Evolutionary conservation across 2,329 filamentous ascomycete species (phyloP).

Genomic region (Cadophora sp.): DNA sequence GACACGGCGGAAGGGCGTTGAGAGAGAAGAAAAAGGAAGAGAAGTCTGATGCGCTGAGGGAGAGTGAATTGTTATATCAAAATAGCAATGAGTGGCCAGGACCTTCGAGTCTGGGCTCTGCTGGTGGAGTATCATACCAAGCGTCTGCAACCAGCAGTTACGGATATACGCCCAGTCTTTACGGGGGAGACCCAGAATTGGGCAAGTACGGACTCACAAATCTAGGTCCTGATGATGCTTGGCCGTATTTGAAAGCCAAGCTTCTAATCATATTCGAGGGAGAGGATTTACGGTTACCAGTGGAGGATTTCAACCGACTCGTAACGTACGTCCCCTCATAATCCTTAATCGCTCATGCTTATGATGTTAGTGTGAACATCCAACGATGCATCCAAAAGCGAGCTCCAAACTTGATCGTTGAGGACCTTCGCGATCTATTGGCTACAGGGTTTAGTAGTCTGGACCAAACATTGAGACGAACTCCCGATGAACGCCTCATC

Average conservation of each 20-base stretch:
- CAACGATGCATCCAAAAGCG: slow-evolving; percentile 79
- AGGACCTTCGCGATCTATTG: slow-evolving; percentile 78
- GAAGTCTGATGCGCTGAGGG: slow-evolving; percentile 49
- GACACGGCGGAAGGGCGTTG: slow-evolving; percentile 77
- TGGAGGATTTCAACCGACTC: slow-evolving; percentile 83
- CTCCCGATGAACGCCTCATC: slow-evolving; percentile 87
- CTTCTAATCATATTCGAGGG: slow-evolving; percentile 81
- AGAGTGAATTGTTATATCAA: slow-evolving; percentile 44
- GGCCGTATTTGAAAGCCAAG: slow-evolving; percentile 80
- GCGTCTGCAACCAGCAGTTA: slow-evolving; percentile 31
- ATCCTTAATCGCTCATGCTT: background rate
- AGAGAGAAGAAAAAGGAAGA: slow-evolving; percentile 84
- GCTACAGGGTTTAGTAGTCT: slow-evolving; percentile 84
- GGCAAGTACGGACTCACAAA: slow-evolving; percentile 70
- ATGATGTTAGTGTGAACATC: slow-evolving; percentile 54
- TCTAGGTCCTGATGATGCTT: slow-evolving; percentile 79
- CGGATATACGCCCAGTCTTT: slow-evolving; percentile 47
- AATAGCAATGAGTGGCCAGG: slow-evolving; percentile 55
- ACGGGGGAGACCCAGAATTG: slow-evolving; percentile 59
- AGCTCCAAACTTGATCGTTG: slow-evolving; percentile 72
- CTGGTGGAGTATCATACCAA: slow-evolving; percentile 48
- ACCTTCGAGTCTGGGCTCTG: slow-evolving; percentile 57
- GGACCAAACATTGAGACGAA: slow-evolving; percentile 79
- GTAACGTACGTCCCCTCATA: slow-evolving; percentile 57
- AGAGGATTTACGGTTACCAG: slow-evolving; percentile 78